A percentile compares a stretch with the other conserved stretches of the same genome.
These are phyloP conservation scores for Myxozyma sirexii DNA, from an alignment of 805 yeast genomes.

Conservation along the genomic window DNA sequence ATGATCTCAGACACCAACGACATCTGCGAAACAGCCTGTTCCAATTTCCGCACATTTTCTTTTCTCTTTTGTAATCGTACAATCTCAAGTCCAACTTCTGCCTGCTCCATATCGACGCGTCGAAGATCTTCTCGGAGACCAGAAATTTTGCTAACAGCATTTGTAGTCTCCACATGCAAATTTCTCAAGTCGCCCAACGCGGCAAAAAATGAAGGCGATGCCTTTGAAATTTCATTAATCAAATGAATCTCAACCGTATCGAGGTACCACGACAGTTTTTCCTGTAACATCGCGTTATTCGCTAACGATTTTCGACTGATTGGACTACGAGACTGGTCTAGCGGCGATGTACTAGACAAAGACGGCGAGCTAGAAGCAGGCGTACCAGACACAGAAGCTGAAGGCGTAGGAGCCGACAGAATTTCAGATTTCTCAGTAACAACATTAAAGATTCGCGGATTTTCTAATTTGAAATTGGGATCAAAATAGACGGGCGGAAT, in stretches of 20 bases:
- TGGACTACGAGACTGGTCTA: background rate
- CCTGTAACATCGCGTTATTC: slow-evolving; percentile 65
- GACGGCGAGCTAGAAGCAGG: slow-evolving; percentile 7
- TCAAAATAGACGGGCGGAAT: slow-evolving; percentile 74
- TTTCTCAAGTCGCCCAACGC: slow-evolving; percentile 77
- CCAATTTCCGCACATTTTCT: slow-evolving; percentile 63
- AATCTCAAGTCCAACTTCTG: slow-evolving; percentile 54
- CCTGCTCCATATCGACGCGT: slow-evolving; percentile 52
- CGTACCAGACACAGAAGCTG: slow-evolving; percentile 25
- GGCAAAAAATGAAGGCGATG: slow-evolving; percentile 81
- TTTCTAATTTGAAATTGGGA: slow-evolving; percentile 75
- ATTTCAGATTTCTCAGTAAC: slow-evolving; percentile 66
- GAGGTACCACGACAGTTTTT: slow-evolving; percentile 75
- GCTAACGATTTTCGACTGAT: slow-evolving; percentile 46
- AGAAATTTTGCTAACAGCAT: slow-evolving; percentile 53
- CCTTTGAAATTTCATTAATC: slow-evolving; percentile 77
- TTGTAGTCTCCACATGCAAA: slow-evolving; percentile 58
- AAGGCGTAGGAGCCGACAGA: slow-evolving; percentile 28
- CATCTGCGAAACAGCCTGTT: slow-evolving; percentile 61
- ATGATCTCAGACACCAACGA: slow-evolving; percentile 51
- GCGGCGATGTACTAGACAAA: background rate
- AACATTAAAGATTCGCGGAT: slow-evolving; percentile 77
- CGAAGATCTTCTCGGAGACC: slow-evolving; percentile 52
- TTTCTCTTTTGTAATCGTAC: slow-evolving; percentile 55
- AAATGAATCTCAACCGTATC: slow-evolving; percentile 83